Conservation (phyloP, 163 green algal species). For the Chlamydomonas reinhardtii region DNA sequence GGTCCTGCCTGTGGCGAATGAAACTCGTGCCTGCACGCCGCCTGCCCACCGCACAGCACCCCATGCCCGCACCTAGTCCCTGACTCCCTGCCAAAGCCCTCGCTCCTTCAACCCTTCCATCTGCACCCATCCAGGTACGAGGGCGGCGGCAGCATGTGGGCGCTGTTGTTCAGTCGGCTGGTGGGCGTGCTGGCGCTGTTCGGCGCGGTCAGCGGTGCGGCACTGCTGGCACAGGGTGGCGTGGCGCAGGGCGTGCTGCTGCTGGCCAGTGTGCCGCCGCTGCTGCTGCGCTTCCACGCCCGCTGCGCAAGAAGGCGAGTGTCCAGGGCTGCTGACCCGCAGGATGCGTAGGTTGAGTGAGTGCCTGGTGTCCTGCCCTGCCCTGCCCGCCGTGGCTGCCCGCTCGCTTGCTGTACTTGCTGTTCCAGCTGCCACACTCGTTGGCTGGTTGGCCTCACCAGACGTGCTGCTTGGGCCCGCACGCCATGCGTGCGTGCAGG, state of each 20-base stretch:
- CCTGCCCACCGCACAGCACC: too few species aligned
- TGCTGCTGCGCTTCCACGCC: conserved; percentile 24
- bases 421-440: too few species aligned
- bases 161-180: conserved; percentile 19
- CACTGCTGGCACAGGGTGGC: conserved; percentile 6
- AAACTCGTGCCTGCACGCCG: too few species aligned
- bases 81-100: conserved; percentile 58
- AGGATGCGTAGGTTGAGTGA: too few species aligned
- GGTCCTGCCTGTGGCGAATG: too few species aligned
- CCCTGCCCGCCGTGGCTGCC: too few species aligned
- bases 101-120: conserved; percentile 19
- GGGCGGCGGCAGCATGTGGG: conserved; percentile 66
- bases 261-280: background rate
- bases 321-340: background rate
- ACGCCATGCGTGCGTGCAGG: background rate
- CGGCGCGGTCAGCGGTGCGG: conserved; percentile 2
- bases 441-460: too few species aligned
- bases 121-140: conserved; percentile 59
- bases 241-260: conserved; percentile 34
- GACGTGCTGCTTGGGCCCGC: too few species aligned
- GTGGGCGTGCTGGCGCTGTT: background rate
- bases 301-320: background rate
- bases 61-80: too few species aligned
- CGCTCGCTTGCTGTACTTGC: too few species aligned
- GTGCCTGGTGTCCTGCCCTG: too few species aligned